These are phyloP conservation scores for Suillus luteus DNA, from an alignment of 768 basidiomycete species.

Conservation along the genomic window DNA sequence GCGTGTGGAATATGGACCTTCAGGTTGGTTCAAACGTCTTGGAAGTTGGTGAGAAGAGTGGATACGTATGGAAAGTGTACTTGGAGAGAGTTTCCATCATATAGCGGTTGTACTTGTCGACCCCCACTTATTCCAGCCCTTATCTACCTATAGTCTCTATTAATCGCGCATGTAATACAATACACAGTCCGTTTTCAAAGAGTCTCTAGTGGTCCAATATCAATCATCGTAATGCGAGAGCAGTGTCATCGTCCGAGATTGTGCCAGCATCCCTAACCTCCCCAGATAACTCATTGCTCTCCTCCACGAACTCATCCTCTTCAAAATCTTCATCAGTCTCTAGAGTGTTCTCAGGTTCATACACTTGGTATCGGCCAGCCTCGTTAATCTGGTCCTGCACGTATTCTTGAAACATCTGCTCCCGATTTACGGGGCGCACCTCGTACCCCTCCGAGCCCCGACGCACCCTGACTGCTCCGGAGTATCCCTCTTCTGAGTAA, in stretches of 20 bases:
- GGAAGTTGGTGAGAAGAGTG: slow-evolving; percentile 74
- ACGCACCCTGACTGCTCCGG: slow-evolving; percentile 46
- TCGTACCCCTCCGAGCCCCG: slow-evolving; percentile 86
- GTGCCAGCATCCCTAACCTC: slow-evolving; percentile 10
- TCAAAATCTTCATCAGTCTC: slow-evolving; percentile 47
- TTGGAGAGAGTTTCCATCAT: slow-evolving; percentile 44
- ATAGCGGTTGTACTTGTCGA: slow-evolving; percentile 17
- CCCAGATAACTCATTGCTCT: background rate
- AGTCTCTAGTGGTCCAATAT: background rate
- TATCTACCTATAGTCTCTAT: background rate
- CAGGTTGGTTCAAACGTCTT: slow-evolving; percentile 60
- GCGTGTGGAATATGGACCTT: slow-evolving; percentile 65
- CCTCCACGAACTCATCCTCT: slow-evolving; percentile 1
- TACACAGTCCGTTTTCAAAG: slow-evolving; percentile 1
- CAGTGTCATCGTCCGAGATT: slow-evolving; percentile 26
- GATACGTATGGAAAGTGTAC: slow-evolving; percentile 71
- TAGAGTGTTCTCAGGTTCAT: slow-evolving; percentile 58
- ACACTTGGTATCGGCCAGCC: slow-evolving; percentile 64
- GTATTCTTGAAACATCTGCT: slow-evolving; percentile 63
- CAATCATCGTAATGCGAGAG: slow-evolving; percentile 22
- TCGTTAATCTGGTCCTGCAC: slow-evolving; percentile 54
- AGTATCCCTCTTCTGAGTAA: slow-evolving; percentile 33
- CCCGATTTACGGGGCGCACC: slow-evolving; percentile 59
- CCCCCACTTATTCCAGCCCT: background rate
- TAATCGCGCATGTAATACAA: slow-evolving; percentile 6